These are phyloP conservation scores for Dissoconium aciculare DNA, from an alignment of 2,329 filamentous ascomycete species.

Conservation along the genomic window DNA sequence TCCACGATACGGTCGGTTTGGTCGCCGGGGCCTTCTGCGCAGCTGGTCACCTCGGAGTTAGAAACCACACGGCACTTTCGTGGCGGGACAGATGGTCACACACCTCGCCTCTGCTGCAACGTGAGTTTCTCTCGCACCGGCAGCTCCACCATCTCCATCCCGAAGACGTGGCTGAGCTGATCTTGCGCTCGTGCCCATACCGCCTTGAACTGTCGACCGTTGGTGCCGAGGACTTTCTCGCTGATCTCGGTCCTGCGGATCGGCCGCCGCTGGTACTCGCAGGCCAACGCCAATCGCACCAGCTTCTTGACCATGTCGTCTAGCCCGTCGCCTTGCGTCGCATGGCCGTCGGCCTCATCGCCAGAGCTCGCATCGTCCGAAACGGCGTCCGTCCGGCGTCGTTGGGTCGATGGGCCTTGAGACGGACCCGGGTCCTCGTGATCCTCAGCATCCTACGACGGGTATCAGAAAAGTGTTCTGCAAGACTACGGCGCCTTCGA, in stretches of 20 bases:
- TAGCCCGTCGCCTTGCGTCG: conserved; percentile 17
- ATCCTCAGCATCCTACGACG: conserved; percentile 12
- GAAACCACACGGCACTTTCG: conserved; percentile 2
- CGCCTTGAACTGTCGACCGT: conserved; percentile 55
- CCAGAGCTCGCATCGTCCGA: conserved; percentile 10
- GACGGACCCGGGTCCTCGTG: conserved; percentile 14
- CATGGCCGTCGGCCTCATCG: conserved; percentile 11
- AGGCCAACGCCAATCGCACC: conserved; percentile 45
- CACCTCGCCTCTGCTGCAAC: conserved; percentile 62
- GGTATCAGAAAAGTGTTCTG: conserved; percentile 1
- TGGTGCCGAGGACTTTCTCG: conserved; percentile 53
- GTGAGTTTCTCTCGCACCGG: conserved; percentile 69
- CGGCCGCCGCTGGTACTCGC: conserved; percentile 43
- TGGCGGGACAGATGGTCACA: conserved; percentile 5
- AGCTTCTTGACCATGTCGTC: conserved; percentile 44
- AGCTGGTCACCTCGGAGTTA: conserved; percentile 23
- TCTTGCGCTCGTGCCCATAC: conserved; percentile 67
- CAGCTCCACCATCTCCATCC: conserved; percentile 84
- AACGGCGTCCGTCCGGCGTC: conserved; percentile 12
- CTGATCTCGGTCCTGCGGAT: conserved; percentile 45
- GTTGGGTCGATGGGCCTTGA: conserved; percentile 18
- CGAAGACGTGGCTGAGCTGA: conserved; percentile 57
- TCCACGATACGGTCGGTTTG: conserved; percentile 42
- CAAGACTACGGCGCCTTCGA: not conserved
- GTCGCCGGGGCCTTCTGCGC: conserved; percentile 40